These are phyloP conservation scores for Candida qinlingensis DNA, from an alignment of 805 yeast species.

Conservation along the genomic window DNA sequence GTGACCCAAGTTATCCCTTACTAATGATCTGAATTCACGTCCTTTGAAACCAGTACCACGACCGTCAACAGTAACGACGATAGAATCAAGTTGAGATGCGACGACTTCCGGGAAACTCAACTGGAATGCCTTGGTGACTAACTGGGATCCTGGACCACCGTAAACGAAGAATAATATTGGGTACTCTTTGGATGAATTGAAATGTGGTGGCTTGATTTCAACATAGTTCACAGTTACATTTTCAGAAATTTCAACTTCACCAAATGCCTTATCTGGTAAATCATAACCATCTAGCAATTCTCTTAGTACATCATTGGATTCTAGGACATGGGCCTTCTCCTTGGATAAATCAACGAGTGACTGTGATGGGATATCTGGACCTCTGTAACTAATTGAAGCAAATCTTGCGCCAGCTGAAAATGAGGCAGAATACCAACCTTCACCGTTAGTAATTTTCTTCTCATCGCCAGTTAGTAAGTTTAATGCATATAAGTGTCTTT, in stretches of 20 bases:
- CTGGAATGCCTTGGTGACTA: constrained; percentile 57
- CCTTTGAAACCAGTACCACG: constrained; percentile 95
- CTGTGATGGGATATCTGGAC: constrained; percentile 81
- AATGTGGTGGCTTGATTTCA: constrained; percentile 74
- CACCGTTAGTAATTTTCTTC: constrained; percentile 33
- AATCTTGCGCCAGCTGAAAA: constrained; percentile 79
- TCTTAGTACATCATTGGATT: constrained; percentile 38
- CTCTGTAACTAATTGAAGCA: constrained; percentile 62
- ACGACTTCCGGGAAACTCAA: constrained; percentile 69
- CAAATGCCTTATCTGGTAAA: constrained; percentile 50
- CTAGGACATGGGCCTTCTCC: constrained; percentile 25
- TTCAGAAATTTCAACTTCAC: constrained; percentile 47
- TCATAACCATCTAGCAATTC: constrained; percentile 38
- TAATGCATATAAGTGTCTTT: constrained; percentile 77
- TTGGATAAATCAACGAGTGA: constrained; percentile 52
- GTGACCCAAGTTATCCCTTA: constrained; percentile 76
- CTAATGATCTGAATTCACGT: constrained; percentile 66
- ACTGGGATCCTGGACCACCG: constrained; percentile 95
- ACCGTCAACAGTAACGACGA: constrained; percentile 94
- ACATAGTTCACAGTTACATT: constrained; percentile 50
- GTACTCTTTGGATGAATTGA: constrained; percentile 49
- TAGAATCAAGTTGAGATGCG: constrained; percentile 71
- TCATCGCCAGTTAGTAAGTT: constrained; percentile 41
- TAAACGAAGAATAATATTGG: constrained; percentile 88
- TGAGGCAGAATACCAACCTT: constrained; percentile 65